phyloP scores from a whole-genome alignment of 2,329 filamentous ascomycete genomes.

The Fusarium bactridioides region DNA sequence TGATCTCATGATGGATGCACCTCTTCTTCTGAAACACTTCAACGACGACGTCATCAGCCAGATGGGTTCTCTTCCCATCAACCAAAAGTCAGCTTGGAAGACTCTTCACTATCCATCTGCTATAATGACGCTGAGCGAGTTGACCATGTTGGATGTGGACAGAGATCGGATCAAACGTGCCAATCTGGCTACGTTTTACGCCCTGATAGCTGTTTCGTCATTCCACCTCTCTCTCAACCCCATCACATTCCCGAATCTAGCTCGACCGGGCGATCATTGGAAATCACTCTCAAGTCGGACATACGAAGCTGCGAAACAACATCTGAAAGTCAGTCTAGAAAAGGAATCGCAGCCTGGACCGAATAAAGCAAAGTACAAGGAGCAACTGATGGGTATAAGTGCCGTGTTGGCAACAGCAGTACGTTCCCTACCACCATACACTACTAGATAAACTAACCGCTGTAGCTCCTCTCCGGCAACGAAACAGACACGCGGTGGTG shows the following conservation, averaged over 20 bases:
- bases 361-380: slow-evolving; percentile 33
- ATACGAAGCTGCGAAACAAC: slow-evolving; percentile 35
- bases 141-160: slow-evolving; percentile 24
- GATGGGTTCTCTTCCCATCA: slow-evolving; percentile 35
- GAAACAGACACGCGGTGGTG: slow-evolving; percentile 29
- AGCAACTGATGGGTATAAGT: slow-evolving; percentile 33
- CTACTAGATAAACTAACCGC: rapidly evolving
- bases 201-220: slow-evolving; percentile 29
- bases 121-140: slow-evolving; percentile 32
- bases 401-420: slow-evolving; percentile 32
- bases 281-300: slow-evolving; percentile 6
- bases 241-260: slow-evolving; percentile 1
- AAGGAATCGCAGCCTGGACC: slow-evolving; percentile 29
- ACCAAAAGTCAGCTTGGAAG: slow-evolving; percentile 35
- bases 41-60: slow-evolving; percentile 36
- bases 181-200: slow-evolving; percentile 27
- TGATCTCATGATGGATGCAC: slow-evolving; percentile 29
- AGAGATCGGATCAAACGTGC: slow-evolving; percentile 31
- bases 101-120: slow-evolving; percentile 31
- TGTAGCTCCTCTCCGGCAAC: slow-evolving; percentile 22
- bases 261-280: slow-evolving; percentile 21
- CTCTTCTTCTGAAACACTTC: slow-evolving; percentile 27
- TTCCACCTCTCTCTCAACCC: slow-evolving; percentile 28
- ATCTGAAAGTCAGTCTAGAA: slow-evolving; percentile 30
- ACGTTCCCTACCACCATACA: background rate